Conservation (phyloP, 148 eudicot species). For the Hydrangea macrophylla region DNA sequence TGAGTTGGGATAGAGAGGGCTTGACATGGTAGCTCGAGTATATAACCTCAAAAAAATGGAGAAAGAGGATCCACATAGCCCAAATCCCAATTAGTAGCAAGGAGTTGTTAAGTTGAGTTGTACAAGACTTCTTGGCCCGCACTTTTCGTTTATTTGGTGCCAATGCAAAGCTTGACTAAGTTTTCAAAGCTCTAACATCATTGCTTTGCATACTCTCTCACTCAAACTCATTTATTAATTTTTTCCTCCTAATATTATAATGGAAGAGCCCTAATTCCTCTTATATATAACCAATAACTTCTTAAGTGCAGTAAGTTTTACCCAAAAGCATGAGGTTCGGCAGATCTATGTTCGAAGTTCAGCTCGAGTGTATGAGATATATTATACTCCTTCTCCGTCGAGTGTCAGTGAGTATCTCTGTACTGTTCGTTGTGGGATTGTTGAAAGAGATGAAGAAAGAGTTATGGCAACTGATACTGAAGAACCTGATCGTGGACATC, state of each 20-base stretch:
- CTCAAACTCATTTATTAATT: background rate
- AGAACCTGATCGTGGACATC: conserved; percentile 26
- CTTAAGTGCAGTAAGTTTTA: conserved; percentile 52
- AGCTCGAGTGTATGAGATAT: conserved; percentile 82
- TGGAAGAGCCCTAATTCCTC: background rate
- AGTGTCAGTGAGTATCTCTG: conserved; percentile 67
- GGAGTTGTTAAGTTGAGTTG: no score
- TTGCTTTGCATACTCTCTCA: no score
- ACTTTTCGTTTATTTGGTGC: no score
- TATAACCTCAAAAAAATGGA: no score
- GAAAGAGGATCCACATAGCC: no score
- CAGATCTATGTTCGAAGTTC: conserved; percentile 85
- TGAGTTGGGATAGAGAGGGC: no score
- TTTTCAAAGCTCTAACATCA: no score
- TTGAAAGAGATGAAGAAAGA: conserved; percentile 40
- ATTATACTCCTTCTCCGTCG: conserved; percentile 41
- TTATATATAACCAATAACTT: background rate
- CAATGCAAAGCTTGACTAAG: no score
- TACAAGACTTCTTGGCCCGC: no score
- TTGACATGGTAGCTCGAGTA: no score
- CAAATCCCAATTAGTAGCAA: no score
- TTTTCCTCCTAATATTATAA: background rate
- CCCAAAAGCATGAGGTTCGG: conserved; percentile 62
- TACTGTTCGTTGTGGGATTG: conserved; percentile 83
- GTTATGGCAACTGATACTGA: conserved; percentile 32